Evolutionary conservation across 2,329 filamentous ascomycete genomes (phyloP), one percentile per base, ranked within the genome.

Genomic region (Aaosphaeria arxii): DNA sequence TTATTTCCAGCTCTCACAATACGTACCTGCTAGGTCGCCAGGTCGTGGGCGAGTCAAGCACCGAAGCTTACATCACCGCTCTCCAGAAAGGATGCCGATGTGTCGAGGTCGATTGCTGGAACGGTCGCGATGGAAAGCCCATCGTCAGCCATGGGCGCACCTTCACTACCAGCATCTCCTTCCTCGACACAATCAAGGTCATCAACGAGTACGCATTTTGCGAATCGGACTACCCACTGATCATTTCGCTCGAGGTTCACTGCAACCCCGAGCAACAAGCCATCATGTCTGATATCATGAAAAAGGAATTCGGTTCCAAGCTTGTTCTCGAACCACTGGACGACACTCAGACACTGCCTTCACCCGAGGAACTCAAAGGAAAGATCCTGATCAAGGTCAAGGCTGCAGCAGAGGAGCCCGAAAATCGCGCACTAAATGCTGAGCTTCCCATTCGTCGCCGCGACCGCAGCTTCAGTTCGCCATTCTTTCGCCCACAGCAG

Each of bases 101-200:
- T 69, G 86, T 99, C 41, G 94, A 99, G 72, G 90, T 99, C 45
- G 94, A 99, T 71, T 97, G 92, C 71, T 99, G 94, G 94, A 91
- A 99, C 70, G 94, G 94, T 11, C 81, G 83, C 45, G 87, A 96
- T 64, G 90, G 89, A 36, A 83, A 89, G 61, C 94, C 94, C 1
- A 84, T 91, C 45, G 94, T 99, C 31, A 91, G 89, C 52, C 94
- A 99, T 61, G 94, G 94, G 28, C 85, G 86, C 49, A 96, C 91
- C 0, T 79, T 95, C 71, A 97, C 94, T 0, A 92, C 85, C 9
- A 86, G 88, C 49, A 91, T 97, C 47, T 84, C 88, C 35, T 99
- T 99, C 72, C 81, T 85, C 41, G 92, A 97, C 69, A 92, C 92
- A 54, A 90, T 99, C 73, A 87, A 86, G 29, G 91, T 91, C 44